Conservation (phyloP, 2,329 filamentous ascomycete genomes). For the Cladosporium cucumerinum region DNA sequence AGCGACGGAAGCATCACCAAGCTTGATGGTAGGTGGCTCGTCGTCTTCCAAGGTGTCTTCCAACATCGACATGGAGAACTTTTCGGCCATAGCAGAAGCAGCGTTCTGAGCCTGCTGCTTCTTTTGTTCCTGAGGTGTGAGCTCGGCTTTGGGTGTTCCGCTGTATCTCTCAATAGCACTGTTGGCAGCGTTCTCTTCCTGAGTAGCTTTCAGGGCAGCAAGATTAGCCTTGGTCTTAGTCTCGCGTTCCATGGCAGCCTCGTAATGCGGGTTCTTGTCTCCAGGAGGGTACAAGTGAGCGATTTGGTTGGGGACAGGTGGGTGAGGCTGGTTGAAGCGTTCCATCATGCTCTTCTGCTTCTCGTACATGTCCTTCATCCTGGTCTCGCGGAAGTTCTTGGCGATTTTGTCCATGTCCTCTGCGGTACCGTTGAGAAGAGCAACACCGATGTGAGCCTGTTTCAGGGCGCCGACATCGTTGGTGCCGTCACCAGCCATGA, state of each 20-base stretch:
- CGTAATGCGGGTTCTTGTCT: slow-evolving; percentile 86
- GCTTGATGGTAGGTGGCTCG: slow-evolving; percentile 92
- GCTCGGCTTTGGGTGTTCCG: slow-evolving; percentile 23
- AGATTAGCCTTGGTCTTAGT: slow-evolving; percentile 70
- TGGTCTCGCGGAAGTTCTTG: slow-evolving; percentile 88
- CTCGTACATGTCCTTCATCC: slow-evolving; percentile 98
- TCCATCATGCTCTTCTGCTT: slow-evolving; percentile 91
- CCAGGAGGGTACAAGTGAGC: slow-evolving; percentile 93
- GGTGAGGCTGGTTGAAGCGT: slow-evolving; percentile 87
- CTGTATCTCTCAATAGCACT: slow-evolving; percentile 27
- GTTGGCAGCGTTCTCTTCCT: slow-evolving; percentile 47
- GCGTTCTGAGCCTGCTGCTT: slow-evolving; percentile 62
- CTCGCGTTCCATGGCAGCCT: slow-evolving; percentile 86
- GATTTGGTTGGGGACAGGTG: slow-evolving; percentile 88
- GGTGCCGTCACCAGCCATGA: slow-evolving; percentile 98
- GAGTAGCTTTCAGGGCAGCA: slow-evolving; percentile 44
- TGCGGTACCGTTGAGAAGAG: slow-evolving; percentile 87
- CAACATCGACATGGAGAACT: slow-evolving; percentile 82
- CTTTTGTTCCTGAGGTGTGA: slow-evolving; percentile 49
- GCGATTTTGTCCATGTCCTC: slow-evolving; percentile 89
- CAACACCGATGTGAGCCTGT: slow-evolving; percentile 95
- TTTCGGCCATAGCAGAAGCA: slow-evolving; percentile 77
- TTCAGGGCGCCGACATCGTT: slow-evolving; percentile 98
- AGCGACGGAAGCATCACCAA: slow-evolving; percentile 94
- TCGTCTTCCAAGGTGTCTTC: slow-evolving; percentile 81